Base-by-base conservation (phyloP, 1,284 basidiomycete genomes). In the Apiotrichum sp. region DNA sequence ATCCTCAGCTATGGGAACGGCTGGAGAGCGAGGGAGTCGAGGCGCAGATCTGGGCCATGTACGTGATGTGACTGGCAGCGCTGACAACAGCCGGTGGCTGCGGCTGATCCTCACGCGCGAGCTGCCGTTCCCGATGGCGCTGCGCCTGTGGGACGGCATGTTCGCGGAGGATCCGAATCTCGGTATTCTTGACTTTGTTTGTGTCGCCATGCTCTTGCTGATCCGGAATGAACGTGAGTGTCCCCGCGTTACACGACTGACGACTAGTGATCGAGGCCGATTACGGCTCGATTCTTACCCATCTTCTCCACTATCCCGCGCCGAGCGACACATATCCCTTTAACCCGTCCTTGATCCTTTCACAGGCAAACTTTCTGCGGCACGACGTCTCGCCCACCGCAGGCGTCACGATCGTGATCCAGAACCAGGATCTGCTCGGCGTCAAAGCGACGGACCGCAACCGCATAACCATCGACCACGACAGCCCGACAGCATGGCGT, bases 11-110 rank as follows among this genome's bases (percentile, higher is more conserved):
- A 29, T 87, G 85, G 80, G 82, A 83, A 60, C 80, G 82, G 43
- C 80, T 96, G 76, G 85, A 89, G 62, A 81, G 80, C 35, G 82
- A 85, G 38, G 87, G 87, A 2, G 86, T 96, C 45, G 93, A 97
- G 72, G 89, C 92, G 6, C 93, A 96, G 72, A 87, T 96, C 47
- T 97, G 91, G 77, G 90, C 89, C 55, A 92, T 96, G 87, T 92
- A 74, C 73, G 87, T 71, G 49, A 31, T 5, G 6, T 11, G 3
- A 13, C 34, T 14, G 29, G 34, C 58, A 61, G 43, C 56, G 16
- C 5, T 56, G 14, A 46, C 14, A 51, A 16, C 65, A 92, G 89
- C 62, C 90, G 93, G 33, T 96, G 92, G 91, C 77, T 96, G 8
- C 82, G 93, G 31, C 78, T 96, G 11, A 77, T 96, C 6, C 95